phyloP scores from a whole-genome alignment of 2,329 filamentous ascomycete genomes.

The Phyllosticta citriasiana region DNA sequence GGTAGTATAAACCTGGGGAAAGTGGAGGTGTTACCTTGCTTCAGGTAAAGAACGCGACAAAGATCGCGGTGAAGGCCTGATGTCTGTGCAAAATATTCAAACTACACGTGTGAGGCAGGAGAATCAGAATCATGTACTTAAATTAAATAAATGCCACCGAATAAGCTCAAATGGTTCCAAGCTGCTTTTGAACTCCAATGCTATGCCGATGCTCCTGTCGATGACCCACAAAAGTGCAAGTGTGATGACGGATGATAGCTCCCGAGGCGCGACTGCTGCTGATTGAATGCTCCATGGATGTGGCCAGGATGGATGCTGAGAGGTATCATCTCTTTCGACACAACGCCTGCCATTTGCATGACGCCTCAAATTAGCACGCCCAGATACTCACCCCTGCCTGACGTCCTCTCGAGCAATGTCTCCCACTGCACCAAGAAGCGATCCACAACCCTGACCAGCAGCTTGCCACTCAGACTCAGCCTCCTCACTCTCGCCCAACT shows the following conservation, averaged over 20 bases:
- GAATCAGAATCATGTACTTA: neutral
- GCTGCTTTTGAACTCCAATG: neutral
- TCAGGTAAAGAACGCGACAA: neutral
- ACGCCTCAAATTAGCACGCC: slow-evolving; percentile 25
- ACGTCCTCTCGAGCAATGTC: slow-evolving; percentile 39
- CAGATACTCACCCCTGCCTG: slow-evolving; percentile 33
- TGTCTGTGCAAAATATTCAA: neutral
- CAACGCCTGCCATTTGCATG: neutral
- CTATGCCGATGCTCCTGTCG: neutral
- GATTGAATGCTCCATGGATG: too few species aligned
- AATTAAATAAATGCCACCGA: neutral
- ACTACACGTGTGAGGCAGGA: neutral
- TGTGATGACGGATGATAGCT: too few species aligned
- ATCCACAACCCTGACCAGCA: slow-evolving; percentile 64
- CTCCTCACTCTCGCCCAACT: slow-evolving; percentile 80
- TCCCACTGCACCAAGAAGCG: slow-evolving; percentile 76
- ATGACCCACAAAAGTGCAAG: neutral
- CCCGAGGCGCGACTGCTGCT: too few species aligned
- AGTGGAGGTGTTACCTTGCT: too few species aligned
- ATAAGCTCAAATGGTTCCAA: neutral
- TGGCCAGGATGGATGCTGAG: too few species aligned
- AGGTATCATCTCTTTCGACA: too few species aligned
- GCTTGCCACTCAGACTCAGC: slow-evolving; percentile 73
- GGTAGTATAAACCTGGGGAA: too few species aligned
- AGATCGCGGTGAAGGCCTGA: neutral